Conservation (phyloP, 495 filamentous ascomycete species). For the Terfezia claveryi region DNA sequence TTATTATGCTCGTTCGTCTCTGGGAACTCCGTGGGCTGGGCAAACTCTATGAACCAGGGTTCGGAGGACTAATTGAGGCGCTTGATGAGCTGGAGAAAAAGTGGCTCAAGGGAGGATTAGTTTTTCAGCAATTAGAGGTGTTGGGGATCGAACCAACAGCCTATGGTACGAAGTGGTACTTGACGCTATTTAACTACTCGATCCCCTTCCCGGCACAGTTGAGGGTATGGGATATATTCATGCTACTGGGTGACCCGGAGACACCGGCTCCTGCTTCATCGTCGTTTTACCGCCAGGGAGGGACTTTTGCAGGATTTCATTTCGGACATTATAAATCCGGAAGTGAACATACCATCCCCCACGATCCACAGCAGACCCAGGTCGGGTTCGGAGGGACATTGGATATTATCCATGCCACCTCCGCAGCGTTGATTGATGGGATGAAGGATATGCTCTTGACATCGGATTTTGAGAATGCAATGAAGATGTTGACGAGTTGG, state of each 20-base stretch:
- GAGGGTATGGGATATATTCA: constrained; percentile 97
- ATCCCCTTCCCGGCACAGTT: constrained; percentile 92
- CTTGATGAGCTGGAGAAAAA: constrained; percentile 68
- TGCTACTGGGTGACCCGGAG: constrained; percentile 62
- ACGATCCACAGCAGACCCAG: background rate
- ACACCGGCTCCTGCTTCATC: constrained; percentile 1
- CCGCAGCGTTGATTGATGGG: constrained; percentile 77
- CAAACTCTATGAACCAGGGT: constrained; percentile 61
- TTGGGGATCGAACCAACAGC: constrained; percentile 66
- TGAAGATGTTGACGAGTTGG: constrained; percentile 94
- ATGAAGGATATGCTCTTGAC: constrained; percentile 79
- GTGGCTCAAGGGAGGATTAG: constrained; percentile 59
- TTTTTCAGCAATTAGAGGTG: constrained; percentile 44
- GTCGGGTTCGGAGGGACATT: constrained; percentile 43
- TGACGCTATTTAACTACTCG: constrained; percentile 93
- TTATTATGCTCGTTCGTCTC: constrained; percentile 82
- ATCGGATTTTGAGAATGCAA: constrained; percentile 89
- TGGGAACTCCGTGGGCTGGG: constrained; percentile 79
- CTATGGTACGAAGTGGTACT: constrained; percentile 91
- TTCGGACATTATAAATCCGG: background rate
- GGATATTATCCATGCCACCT: constrained; percentile 76
- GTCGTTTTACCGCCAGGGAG: background rate
- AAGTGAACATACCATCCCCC: background rate
- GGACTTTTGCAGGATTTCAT: background rate
- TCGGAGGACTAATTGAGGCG: constrained; percentile 69